Base-by-base conservation (phyloP, 805 yeast genomes). In the Pichia insulana region DNA sequence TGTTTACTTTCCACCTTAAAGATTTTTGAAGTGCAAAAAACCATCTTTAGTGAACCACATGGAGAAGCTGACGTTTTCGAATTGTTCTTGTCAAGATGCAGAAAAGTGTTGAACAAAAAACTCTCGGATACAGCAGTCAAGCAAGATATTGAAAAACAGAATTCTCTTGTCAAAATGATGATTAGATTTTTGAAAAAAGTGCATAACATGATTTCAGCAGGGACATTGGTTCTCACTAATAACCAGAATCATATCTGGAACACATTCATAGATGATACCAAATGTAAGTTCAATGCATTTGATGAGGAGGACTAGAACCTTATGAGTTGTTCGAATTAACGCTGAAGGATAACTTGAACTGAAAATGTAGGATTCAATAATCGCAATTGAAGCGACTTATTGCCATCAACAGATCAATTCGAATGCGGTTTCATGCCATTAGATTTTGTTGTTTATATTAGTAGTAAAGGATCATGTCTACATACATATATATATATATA, bases 111-210 rank as follows among this genome's bases (percentile, higher is more conserved):
- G 41, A 65, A 64, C 33, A 69, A 69, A 41, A 77, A 73, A 46
- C 60, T 77, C 41, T 70, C 74, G 46, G 78, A 73, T 20, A 77
- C 71, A 41, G 81, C 86, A 7, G 76, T 79, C n/a, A 73, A 79
- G 41, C 85, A 80, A 55, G 86, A 79, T 44, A 59, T 73, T 19
- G 87, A 80, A 51, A 71, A 69, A 44, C 69, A 68, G 41, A 70
- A 72, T 43, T 83, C 77, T 46, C 51, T 59, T 3, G 44, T 53
- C 33, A 62, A 54, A 39, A 58, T 63, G 13, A 48, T 62, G 10
- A 39, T 61, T n/a, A 48, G 66, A 41, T 59, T 59, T 42, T 50
- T 56, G 40, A 52, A 51, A 33, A 59, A 55, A 39, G 40, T 56
- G 6, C 48, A 58, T 40, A 13, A 28, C 4, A 26, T 56, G 36